Conservation (phyloP, 1,284 basidiomycete species). For the Rhodofomes roseus region DNA sequence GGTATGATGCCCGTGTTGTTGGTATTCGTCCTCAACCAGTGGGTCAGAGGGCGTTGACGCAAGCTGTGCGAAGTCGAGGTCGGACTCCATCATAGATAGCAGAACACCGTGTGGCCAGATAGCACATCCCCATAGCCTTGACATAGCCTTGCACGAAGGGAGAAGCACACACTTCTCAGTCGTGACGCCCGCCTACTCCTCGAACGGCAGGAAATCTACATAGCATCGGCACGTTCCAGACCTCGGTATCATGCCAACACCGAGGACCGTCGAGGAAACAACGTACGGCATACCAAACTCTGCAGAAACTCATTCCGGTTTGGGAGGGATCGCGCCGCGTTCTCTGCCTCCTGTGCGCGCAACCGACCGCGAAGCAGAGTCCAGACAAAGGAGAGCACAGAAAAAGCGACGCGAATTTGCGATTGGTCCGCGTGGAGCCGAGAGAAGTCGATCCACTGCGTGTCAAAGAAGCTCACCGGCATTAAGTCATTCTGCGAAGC, state of each 20-base stretch:
- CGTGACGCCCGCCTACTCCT: background rate
- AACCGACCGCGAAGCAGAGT: constrained; percentile 1
- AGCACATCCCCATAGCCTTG: background rate
- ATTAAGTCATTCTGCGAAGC: background rate
- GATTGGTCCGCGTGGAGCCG: background rate
- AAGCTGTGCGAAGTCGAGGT: background rate
- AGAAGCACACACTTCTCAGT: background rate
- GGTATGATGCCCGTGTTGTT: background rate
- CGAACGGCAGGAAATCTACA: background rate
- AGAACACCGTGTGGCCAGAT: background rate
- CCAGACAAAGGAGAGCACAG: background rate
- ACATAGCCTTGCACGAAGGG: background rate
- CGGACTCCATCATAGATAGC: background rate
- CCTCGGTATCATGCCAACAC: background rate
- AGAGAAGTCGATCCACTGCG: background rate
- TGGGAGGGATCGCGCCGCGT: background rate
- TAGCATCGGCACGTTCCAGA: background rate
- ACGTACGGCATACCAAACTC: background rate
- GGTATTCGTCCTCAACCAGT: background rate
- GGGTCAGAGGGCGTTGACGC: background rate
- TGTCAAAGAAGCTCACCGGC: constrained; percentile 1
- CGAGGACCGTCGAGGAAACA: background rate
- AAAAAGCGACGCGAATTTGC: background rate
- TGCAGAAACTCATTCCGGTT: background rate
- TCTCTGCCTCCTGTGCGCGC: background rate